Base-by-base conservation (phyloP, 2,329 filamentous ascomycete genomes). In the Phialemonium atrogriseum region DNA sequence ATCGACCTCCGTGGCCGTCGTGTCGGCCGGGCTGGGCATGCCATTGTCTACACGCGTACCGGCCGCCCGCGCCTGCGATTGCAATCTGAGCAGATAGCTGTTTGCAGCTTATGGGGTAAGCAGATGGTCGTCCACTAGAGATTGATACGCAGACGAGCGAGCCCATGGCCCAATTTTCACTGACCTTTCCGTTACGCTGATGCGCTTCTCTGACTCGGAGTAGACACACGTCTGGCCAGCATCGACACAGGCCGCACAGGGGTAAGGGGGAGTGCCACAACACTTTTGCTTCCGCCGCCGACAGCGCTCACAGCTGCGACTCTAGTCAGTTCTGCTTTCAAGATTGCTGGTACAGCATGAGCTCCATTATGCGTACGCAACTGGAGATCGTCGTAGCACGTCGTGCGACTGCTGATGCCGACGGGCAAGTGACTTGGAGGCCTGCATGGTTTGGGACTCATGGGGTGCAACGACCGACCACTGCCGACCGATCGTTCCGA, bases 21-120 rank as follows among this genome's bases (percentile, higher is more conserved):
- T 40, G 19, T 35, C 29, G 4, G 38, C 35, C 24, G 38, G 34
- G 12, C 30, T 37, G 10, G 38, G 35, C 26, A 37, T 30, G 29
- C 38, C 33, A 26, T 31, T 28, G 11, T 35, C 27, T n/a, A 35
- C 27, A 8, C 27, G 21, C 10, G 27, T 30, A 18, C 22, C 23
- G 22, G 27, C 23, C 12, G 23, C 27, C 22, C 33, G 27, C 7
- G 33, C 33, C 15, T 35, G 33, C 22, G 33, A 31, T 15, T 35
- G 33, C 12, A 35, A 17, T 22, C 27, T 20, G 12, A 35, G 33
- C 20, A 35, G 28, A 24, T 35, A 35, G 24, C 33, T 35, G 16
- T 18, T 9, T 8, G 10, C 20, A 16, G 12, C 11, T 8, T 9
- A 12, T 27, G 9, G 21, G 9, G 11, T 27, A 9, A 27, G 13